Percentiles rank a stretch among this genome's conserved stretches.
phyloP scores from a whole-genome alignment of 306 rosid genomes.

The Oemleria cerasiformis region DNA sequence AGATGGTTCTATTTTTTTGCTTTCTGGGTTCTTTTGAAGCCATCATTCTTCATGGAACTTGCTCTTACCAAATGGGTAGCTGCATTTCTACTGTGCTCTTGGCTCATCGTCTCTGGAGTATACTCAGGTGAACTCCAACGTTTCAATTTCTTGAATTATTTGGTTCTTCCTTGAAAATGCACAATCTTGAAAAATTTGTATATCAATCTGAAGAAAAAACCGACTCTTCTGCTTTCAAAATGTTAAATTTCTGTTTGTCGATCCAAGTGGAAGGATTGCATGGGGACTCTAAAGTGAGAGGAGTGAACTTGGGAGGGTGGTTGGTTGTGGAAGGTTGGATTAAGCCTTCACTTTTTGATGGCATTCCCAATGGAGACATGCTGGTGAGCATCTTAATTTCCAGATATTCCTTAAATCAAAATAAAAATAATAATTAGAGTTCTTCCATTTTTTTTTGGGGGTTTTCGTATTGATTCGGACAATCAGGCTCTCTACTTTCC shows the following conservation, averaged over 20 bases:
- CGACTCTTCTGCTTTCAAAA: constrained; percentile 16
- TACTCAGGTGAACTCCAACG: constrained; percentile 52
- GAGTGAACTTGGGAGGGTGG: constrained; percentile 97
- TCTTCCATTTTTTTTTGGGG: not conserved
- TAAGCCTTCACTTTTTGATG: constrained; percentile 90
- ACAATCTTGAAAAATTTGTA: constrained; percentile 4
- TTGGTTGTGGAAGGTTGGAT: constrained; percentile 96
- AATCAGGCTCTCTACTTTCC: not conserved
- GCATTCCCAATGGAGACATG: constrained; percentile 90
- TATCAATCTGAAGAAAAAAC: constrained; percentile 4
- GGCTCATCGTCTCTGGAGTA: constrained; percentile 45
- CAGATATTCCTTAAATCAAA: too few species aligned
- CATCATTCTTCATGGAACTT: constrained; percentile 68
- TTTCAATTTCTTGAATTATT: constrained; percentile 22
- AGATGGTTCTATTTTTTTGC: constrained; percentile 41
- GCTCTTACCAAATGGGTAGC: constrained; percentile 59
- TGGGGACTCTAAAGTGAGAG: constrained; percentile 64
- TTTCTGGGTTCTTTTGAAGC: constrained; percentile 38
- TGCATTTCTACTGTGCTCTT: constrained; percentile 50
- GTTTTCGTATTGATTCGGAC: constrained; percentile 17
- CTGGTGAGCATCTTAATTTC: constrained; percentile 51
- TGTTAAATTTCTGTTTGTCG: constrained; percentile 7
- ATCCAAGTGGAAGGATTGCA: constrained; percentile 67
- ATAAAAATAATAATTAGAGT: not conserved
- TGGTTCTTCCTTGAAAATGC: constrained; percentile 9